Evolutionary conservation across 2,329 filamentous ascomycete species (phyloP).

Genomic region (Penicillium aurantiogriseum): DNA sequence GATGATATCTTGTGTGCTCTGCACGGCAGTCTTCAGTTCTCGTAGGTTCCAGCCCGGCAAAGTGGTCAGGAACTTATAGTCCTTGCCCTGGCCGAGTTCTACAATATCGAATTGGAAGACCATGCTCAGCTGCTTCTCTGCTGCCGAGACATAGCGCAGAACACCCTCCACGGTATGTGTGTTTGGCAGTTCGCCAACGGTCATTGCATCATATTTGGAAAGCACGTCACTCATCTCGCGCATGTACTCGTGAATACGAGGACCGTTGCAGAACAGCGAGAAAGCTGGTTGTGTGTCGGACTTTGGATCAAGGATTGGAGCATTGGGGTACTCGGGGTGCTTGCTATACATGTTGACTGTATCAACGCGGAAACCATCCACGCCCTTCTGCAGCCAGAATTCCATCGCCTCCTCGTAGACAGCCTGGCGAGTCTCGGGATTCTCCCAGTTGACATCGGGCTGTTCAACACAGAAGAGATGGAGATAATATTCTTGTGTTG

Average conservation of each 20-base stretch:
- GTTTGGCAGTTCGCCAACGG: slow-evolving; percentile 66
- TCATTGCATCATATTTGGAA: slow-evolving; percentile 64
- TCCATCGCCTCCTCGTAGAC: slow-evolving; percentile 67
- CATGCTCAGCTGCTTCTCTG: slow-evolving; percentile 64
- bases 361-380: slow-evolving; percentile 68
- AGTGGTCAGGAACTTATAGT: slow-evolving; percentile 47
- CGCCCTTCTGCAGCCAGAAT: slow-evolving; percentile 71
- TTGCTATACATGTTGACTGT: slow-evolving; percentile 64
- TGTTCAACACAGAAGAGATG: slow-evolving; percentile 70
- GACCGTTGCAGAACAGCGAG: slow-evolving; percentile 65
- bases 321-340: slow-evolving; percentile 52
- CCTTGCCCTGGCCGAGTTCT: slow-evolving; percentile 54
- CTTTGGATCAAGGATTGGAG: slow-evolving; percentile 52
- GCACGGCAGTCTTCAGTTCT: slow-evolving; percentile 43
- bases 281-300: slow-evolving; percentile 52
- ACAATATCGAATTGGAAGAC: slow-evolving; percentile 59
- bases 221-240: slow-evolving; percentile 62
- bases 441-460: slow-evolving; percentile 79
- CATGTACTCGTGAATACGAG: slow-evolving; percentile 67
- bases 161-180: slow-evolving; percentile 60
- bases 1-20: slow-evolving; percentile 54
- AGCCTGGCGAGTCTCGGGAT: slow-evolving; percentile 59
- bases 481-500: slow-evolving; percentile 68
- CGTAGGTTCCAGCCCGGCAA: slow-evolving; percentile 48
- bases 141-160: slow-evolving; percentile 58